Evolutionary conservation across 768 basidiomycete genomes (phyloP), one percentile per base, ranked within the genome.

Genomic region (Lactarius hengduanensis): DNA sequence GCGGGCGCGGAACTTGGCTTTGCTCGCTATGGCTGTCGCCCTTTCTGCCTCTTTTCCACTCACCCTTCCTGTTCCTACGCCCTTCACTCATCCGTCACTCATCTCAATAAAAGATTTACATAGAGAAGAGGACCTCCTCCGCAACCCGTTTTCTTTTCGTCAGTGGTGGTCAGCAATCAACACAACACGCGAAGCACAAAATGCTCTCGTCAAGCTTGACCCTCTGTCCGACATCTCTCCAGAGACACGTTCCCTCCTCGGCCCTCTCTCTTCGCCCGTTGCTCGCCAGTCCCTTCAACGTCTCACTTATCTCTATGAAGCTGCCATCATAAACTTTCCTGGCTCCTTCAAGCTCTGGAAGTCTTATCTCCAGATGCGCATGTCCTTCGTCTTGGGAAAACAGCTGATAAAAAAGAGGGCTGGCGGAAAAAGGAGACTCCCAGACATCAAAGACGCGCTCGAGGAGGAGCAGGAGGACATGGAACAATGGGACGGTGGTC

Each of bases 301-400:
- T 57, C 79, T 96, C 38, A 90, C 90, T 3, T 95, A 92, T 76
- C 83, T 97, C n/a, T 98, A 97, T 74, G 97, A 99, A 77, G 82
- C 92, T 22, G 96, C 96, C 0, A 83, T 99, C 28, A 82, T 78
- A 4, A 85, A 95, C 69, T 97, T 98, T 73, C 90, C 96, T 0
- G 86, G 84, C 13, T 92, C 90, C 2, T 98, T 94, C 86, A 95
- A 97, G 76, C 78, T 98, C 61, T 98, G 97, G 97, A 95, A 94
- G 74, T 84, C 92, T 0, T 99, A 99, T 76, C 81, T 98, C 53
- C 83, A 82, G 59, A 86, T 89, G 78, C 85, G 97, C 57, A 88
- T 91, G 82, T 81, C 83, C 1, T 97, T 89, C 77, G 92, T 98
- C 4, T 80, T 96, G 11, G 97, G 96, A 2, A 88, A 84, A 70